Conservation (phyloP, 2,329 filamentous ascomycete genomes). For the Hypoxylon sp. region DNA sequence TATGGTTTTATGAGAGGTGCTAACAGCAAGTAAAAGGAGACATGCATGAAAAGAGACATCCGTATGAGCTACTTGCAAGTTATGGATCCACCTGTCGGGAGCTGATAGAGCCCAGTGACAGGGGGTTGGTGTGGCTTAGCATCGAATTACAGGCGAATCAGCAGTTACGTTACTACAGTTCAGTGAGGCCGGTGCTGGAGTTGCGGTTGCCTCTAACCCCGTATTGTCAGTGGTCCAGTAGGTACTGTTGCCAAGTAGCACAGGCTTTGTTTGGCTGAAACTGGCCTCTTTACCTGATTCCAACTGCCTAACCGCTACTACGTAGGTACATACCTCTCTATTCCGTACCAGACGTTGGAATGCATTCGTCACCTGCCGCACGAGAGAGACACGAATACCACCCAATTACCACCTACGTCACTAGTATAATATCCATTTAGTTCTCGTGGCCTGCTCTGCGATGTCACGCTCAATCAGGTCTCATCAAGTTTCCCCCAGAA, state of each 20-base stretch:
- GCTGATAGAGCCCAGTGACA: conserved; percentile 14
- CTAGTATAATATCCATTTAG: conserved; percentile 22
- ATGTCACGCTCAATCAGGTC: conserved; percentile 20
- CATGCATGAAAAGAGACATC: conserved; percentile 34
- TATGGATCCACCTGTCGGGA: conserved; percentile 28
- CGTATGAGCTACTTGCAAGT: conserved; percentile 16
- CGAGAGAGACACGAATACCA: conserved; percentile 16
- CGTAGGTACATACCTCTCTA: no score
- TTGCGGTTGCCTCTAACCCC: neutral
- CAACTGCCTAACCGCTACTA: no score
- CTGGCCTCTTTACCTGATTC: conserved; percentile 14
- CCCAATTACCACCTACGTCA: conserved; percentile 34
- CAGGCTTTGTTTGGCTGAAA: conserved; percentile 17
- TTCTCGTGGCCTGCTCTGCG: conserved; percentile 19
- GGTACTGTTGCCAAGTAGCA: conserved; percentile 11
- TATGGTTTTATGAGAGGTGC: conserved; percentile 42
- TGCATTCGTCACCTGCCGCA: conserved; percentile 17
- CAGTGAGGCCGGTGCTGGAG: neutral
- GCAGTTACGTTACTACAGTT: conserved; percentile 32
- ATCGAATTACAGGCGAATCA: conserved; percentile 28
- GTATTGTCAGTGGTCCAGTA: conserved; percentile 2
- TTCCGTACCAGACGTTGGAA: conserved; percentile 7
- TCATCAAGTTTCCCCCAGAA: neutral
- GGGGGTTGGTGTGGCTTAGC: conserved; percentile 31
- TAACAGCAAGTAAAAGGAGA: conserved; percentile 39